Conservation (phyloP, 2,329 filamentous ascomycete genomes). For the Xylaria sp. region DNA sequence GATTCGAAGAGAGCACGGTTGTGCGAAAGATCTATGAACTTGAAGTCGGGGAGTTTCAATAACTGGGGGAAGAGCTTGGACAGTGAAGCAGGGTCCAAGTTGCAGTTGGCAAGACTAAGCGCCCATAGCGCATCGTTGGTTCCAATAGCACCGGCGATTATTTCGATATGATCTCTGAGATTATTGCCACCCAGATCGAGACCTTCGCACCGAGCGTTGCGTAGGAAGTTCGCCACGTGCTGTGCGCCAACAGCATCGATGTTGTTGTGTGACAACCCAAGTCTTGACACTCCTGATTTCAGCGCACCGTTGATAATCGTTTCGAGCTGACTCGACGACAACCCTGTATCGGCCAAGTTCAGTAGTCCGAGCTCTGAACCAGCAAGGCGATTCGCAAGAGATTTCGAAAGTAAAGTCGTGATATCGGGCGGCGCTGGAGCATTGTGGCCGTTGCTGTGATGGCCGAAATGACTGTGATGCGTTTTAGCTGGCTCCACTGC, state of each 20-base stretch:
- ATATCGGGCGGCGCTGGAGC: conserved; percentile 43
- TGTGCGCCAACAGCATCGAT: conserved; percentile 68
- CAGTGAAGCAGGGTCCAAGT: conserved; percentile 66
- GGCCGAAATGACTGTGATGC: conserved; percentile 23
- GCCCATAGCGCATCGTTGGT: conserved; percentile 63
- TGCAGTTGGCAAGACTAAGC: conserved; percentile 80
- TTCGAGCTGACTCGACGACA: conserved; percentile 65
- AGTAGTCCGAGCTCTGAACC: conserved; percentile 75
- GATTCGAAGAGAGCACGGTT: conserved; percentile 74
- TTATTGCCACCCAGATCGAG: conserved; percentile 87
- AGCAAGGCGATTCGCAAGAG: conserved; percentile 70
- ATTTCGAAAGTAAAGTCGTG: conserved; percentile 64
- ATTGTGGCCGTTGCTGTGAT: conserved; percentile 32
- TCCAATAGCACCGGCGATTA: conserved; percentile 48
- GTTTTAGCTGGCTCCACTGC: conserved; percentile 23
- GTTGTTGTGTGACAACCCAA: conserved; percentile 78
- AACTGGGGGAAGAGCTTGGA: conserved; percentile 71
- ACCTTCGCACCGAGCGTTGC: conserved; percentile 73
- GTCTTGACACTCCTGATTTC: conserved; percentile 67
- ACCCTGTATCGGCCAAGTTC: conserved; percentile 72
- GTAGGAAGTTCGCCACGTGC: conserved; percentile 71
- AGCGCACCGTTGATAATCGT: conserved; percentile 77
- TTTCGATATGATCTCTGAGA: conserved; percentile 49
- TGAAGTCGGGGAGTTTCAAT: conserved; percentile 63
- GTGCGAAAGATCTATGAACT: conserved; percentile 88